Evolutionary conservation across 2,329 filamentous ascomycete species (phyloP).

Genomic region (Penicillium capsulatum): DNA sequence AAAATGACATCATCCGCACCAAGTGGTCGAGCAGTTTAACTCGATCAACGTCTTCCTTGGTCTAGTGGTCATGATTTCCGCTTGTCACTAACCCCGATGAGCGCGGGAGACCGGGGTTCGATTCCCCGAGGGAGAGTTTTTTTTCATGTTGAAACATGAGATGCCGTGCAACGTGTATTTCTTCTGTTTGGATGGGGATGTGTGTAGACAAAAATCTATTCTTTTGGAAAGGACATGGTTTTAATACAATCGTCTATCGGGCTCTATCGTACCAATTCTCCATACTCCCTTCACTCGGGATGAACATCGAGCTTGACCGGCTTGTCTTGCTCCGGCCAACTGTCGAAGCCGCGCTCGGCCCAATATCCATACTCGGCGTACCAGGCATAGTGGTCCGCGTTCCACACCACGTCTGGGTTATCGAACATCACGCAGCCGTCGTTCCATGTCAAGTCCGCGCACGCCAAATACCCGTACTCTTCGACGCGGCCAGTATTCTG

Average conservation of each 20-base stretch:
- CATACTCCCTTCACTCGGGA: not conserved
- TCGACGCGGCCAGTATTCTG: not conserved
- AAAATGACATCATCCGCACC: too few species aligned
- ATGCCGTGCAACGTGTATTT: too few species aligned
- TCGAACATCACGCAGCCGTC: not conserved
- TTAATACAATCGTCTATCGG: too few species aligned
- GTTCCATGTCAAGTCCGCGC: not conserved
- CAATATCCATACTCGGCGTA: not conserved
- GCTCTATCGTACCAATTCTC: not conserved
- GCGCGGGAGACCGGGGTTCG: constrained; percentile 37
- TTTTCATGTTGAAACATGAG: too few species aligned
- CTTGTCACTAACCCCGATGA: constrained; percentile 32
- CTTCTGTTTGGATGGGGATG: too few species aligned
- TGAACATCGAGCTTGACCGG: too few species aligned
- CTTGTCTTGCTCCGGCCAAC: not conserved
- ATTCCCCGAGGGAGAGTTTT: constrained; percentile 32
- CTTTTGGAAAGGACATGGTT: too few species aligned
- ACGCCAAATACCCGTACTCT: not conserved
- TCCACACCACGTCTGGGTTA: not conserved
- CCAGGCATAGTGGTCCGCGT: not conserved
- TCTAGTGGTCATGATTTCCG: constrained; percentile 40
- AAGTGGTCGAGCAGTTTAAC: too few species aligned
- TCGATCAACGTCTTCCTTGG: constrained; percentile 23
- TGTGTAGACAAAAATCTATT: too few species aligned
- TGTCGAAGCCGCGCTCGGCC: not conserved